Evolutionary conservation across 1,139 yeast genomes (phyloP).

Genomic region (Nadsonia commutata): DNA sequence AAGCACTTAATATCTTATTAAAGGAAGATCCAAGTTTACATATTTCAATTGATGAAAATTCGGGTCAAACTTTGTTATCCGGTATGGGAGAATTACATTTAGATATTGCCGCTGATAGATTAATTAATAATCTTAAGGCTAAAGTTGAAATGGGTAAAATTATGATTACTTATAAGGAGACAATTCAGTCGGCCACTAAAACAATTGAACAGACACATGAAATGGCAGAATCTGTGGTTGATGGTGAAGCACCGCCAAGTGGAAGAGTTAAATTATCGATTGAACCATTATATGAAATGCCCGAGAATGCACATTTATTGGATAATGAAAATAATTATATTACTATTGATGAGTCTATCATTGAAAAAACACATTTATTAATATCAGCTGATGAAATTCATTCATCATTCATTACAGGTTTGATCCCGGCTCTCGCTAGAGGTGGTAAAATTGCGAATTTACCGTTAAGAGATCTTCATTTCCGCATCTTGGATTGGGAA

Average conservation of each 20-base stretch:
- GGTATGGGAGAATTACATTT: conserved; percentile 96
- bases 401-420: conserved; percentile 25
- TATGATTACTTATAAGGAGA: conserved; percentile 80
- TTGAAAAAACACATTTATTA: conserved; percentile 17
- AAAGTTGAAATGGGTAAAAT: conserved; percentile 67
- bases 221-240: conserved; percentile 1
- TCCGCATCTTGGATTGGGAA: conserved; percentile 36
- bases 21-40: conserved; percentile 77
- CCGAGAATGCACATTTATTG: conserved; percentile 17
- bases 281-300: conserved; percentile 37
- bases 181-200: conserved; percentile 23
- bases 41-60: conserved; percentile 59
- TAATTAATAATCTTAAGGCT: conserved; percentile 68
- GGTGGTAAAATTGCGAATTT: conserved; percentile 58
- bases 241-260: conserved; percentile 13
- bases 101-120: conserved; percentile 71
- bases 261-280: conserved; percentile 29
- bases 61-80: conserved; percentile 73
- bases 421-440: conserved; percentile 54
- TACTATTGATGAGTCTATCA: conserved; percentile 16
- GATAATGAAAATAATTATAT: conserved; percentile 26
- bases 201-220: conserved; percentile 16
- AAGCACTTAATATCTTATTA: conserved; percentile 47
- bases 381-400: conserved; percentile 15
- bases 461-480: conserved; percentile 48